Conservation (phyloP, 805 yeast species). For the Candida chauliodis region DNA sequence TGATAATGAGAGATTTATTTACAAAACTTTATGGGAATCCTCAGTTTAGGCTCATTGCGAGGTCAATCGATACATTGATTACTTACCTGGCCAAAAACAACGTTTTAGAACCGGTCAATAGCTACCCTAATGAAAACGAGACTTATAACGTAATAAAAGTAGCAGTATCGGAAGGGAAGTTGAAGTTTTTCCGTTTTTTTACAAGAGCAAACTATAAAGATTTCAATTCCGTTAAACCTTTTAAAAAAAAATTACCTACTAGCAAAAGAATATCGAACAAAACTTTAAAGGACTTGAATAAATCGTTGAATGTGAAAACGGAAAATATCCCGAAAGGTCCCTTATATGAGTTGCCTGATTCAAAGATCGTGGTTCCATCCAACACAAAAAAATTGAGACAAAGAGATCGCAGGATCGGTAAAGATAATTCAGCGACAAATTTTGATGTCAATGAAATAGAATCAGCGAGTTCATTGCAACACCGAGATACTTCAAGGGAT, state of each 20-base stretch:
- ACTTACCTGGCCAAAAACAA: constrained; percentile 32
- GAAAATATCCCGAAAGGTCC: constrained; percentile 6
- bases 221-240: constrained; percentile 3
- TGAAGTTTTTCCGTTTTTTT: constrained; percentile 63
- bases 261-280: not conserved
- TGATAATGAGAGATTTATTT: constrained; percentile 55
- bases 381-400: not conserved
- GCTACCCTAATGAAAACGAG: constrained; percentile 25
- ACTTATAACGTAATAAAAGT: constrained; percentile 47
- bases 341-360: not conserved
- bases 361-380: not conserved
- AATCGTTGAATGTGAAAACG: constrained; percentile 1
- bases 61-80: constrained; percentile 48
- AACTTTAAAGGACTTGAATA: constrained; percentile 4
- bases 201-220: constrained; percentile 14
- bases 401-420: no score
- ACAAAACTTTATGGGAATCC: constrained; percentile 50
- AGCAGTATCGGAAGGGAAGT: constrained; percentile 70
- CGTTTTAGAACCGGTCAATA: constrained; percentile 22
- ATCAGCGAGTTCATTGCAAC: not conserved
- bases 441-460: not conserved
- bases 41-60: constrained; percentile 49
- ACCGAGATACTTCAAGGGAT: not conserved
- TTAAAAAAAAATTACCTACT: constrained; percentile 6
- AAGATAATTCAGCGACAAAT: not conserved